Evolutionary conservation across 768 basidiomycete genomes (phyloP).

Genomic region (Postia placenta): DNA sequence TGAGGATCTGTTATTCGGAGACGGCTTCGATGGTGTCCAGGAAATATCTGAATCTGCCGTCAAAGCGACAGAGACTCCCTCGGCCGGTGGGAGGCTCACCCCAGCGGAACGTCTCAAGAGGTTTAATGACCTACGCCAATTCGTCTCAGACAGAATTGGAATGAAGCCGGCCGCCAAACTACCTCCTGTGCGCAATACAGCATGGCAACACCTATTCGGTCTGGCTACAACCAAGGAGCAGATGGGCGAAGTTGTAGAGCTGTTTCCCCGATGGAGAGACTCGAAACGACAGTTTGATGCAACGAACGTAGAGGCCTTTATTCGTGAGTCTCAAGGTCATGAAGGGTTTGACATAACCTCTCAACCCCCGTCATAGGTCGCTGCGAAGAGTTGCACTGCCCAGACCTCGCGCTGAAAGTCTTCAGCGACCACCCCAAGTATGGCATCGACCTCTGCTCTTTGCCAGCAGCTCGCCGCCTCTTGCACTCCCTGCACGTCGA

Average conservation of each 20-base stretch:
- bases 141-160: conserved; percentile 34
- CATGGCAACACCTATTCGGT: conserved; percentile 46
- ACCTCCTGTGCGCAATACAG: conserved; percentile 36
- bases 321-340: conserved; percentile 38
- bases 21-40: conserved; percentile 5
- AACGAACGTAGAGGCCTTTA: conserved; percentile 41
- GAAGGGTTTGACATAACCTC: not conserved
- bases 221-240: conserved; percentile 46
- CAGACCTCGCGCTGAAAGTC: conserved; percentile 50
- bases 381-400: conserved; percentile 51
- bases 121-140: conserved; percentile 31
- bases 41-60: conserved; percentile 6
- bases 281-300: conserved; percentile 29
- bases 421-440: conserved; percentile 61
- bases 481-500: conserved; percentile 47
- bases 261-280: conserved; percentile 48
- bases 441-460: conserved; percentile 41
- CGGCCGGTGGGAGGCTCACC: conserved; percentile 18
- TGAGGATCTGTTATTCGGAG: conserved; percentile 8
- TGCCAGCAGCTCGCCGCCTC: conserved; percentile 47
- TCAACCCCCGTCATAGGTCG: conserved; percentile 39
- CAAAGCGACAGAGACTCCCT: not conserved
- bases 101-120: conserved; percentile 25
- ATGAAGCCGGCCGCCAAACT: conserved; percentile 28
- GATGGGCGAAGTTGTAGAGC: conserved; percentile 37